Base-by-base conservation (phyloP, 495 filamentous ascomycete genomes). In the Tuber aestivum region DNA sequence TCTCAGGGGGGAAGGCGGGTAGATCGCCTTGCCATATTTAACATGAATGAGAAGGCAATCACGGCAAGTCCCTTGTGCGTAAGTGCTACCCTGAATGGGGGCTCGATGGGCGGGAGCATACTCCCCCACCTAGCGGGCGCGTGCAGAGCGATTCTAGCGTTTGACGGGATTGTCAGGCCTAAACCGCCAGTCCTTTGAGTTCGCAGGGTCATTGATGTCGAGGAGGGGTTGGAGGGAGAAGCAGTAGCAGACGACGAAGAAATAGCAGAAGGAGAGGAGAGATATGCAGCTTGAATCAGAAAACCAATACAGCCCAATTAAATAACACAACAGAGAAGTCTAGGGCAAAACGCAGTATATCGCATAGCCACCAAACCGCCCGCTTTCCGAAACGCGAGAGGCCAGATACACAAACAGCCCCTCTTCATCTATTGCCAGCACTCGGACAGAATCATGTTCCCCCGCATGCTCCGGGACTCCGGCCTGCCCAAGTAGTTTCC, bases 21-120 rank as follows among this genome's bases (percentile, higher is more conserved):
- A 50, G 82, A 83, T 40, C 77, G 82, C 41, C 78, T 76, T 14
- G 79, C 81, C 5, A 71, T 83, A 42, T 40, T 83, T 68, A 81
- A 79, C n/a, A 44, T 40, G 16, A 83, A 81, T 4, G 72, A 75
- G 37, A 75, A 75, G 21, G 81, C 81, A 2, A 74, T 83, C 65
- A 73, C 81, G 27, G 82, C 81, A 1, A 82, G 81, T 20, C 81
- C 83, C 20, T 71, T 83, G 41, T 83, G 79, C 44, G 78, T 81
- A 3, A n/a, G 12, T 1, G 20, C 32, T 18, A 7, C 27, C 2
- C 78, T 75, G 0, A 23, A 21, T n/a, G 74, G 76, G 1, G 75
- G 73, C 3, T 4, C 5, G 56, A 65, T 16, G 20, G 76, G 80
- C 37, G 70, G 71, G 14, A 75, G 78, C 73, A 56, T 83, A 21